Conservation (phyloP, 2,329 filamentous ascomycete genomes). For the Neofusicoccum parvum region DNA sequence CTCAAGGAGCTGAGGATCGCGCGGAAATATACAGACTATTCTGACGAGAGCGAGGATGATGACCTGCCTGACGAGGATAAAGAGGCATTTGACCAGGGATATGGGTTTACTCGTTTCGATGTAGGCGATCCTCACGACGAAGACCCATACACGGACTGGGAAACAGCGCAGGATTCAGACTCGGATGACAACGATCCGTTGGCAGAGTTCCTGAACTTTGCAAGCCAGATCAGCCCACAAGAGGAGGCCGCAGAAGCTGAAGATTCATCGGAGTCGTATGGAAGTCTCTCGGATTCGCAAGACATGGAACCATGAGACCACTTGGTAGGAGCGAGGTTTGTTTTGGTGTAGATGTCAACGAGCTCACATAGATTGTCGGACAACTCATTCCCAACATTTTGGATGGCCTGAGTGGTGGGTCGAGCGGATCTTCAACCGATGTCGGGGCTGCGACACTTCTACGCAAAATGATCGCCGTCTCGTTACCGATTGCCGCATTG, state of each 20-base stretch:
- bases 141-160: neutral
- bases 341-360: neutral
- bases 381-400: neutral
- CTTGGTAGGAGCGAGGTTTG: neutral
- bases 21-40: neutral
- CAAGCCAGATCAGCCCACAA: neutral
- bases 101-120: conserved; percentile 1
- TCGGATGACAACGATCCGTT: neutral
- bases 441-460: neutral
- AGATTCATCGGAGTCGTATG: neutral
- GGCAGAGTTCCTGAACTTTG: neutral
- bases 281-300: neutral
- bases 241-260: no score
- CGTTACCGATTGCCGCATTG: conserved; percentile 1
- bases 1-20: conserved; percentile 5
- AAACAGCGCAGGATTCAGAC: neutral
- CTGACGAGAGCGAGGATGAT: conserved; percentile 7
- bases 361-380: neutral
- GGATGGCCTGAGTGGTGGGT: conserved; percentile 9
- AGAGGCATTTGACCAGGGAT: neutral
- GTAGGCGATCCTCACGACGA: neutral
- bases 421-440: conserved; percentile 9
- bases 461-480: neutral
- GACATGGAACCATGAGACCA: neutral
- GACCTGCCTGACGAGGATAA: neutral